These are phyloP conservation scores for Curvularia sp. DNA, from an alignment of 2,329 filamentous ascomycete genomes.

Conservation along the genomic window DNA sequence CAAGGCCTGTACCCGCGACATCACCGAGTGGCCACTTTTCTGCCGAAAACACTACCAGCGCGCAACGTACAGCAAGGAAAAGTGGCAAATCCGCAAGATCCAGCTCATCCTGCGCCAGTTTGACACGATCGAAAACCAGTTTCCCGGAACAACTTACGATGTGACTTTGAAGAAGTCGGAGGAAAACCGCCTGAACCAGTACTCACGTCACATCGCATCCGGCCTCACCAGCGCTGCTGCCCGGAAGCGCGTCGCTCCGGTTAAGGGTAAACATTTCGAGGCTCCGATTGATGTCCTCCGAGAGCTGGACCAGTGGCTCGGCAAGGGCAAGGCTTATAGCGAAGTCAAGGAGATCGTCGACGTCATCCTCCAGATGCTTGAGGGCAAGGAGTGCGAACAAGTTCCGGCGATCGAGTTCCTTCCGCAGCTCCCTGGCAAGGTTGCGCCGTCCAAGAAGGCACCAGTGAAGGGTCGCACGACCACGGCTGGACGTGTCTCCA, in stretches of 20 bases:
- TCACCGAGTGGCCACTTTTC: constrained; percentile 45
- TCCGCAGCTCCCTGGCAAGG: constrained; percentile 33
- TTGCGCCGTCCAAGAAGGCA: constrained; percentile 18
- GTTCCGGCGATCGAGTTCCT: constrained; percentile 45
- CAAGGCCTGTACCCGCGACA: constrained; percentile 45
- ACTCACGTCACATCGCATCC: constrained; percentile 32
- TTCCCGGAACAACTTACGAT: constrained; percentile 42
- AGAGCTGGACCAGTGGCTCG: constrained; percentile 36
- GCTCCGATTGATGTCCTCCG: constrained; percentile 45
- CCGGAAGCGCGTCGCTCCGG: constrained; percentile 20
- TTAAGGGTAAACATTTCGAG: constrained; percentile 36
- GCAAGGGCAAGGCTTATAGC: constrained; percentile 26
- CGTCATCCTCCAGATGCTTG: constrained; percentile 40
- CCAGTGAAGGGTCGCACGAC: constrained; percentile 15
- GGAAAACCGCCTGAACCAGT: constrained; percentile 42
- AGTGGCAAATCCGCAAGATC: constrained; percentile 47
- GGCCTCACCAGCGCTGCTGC: constrained; percentile 21
- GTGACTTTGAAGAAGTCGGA: constrained; percentile 48
- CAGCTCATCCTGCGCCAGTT: constrained; percentile 45
- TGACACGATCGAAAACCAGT: constrained; percentile 38
- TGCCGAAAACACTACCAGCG: constrained; percentile 53
- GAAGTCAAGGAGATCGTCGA: constrained; percentile 34
- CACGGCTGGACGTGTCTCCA: constrained; percentile 25
- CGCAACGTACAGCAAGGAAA: constrained; percentile 46
- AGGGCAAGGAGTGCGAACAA: constrained; percentile 32